These are phyloP conservation scores for Tripidium arundinaceum DNA, from an alignment of 202 grass and related monocot species.

Conservation along the genomic window DNA sequence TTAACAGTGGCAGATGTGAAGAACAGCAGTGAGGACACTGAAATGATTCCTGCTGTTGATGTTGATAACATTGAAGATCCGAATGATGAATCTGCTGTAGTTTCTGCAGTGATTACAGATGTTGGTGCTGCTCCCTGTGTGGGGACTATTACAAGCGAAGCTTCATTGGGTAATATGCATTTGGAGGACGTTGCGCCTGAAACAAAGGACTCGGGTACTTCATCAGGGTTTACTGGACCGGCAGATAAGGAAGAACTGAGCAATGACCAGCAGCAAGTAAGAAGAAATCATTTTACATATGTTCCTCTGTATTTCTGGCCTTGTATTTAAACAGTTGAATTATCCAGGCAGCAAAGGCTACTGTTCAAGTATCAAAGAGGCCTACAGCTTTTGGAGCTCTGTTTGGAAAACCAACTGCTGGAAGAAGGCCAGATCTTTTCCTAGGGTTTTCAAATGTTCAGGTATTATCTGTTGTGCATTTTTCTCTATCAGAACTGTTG, in stretches of 20 bases:
- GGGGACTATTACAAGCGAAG: slow-evolving; percentile 16
- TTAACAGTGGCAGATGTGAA: slow-evolving; percentile 25
- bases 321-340: neutral
- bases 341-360: slow-evolving; percentile 50
- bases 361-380: slow-evolving; percentile 68
- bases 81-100: slow-evolving; percentile 33
- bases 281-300: slow-evolving; percentile 16
- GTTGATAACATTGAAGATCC: slow-evolving; percentile 18
- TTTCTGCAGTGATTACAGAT: slow-evolving; percentile 29
- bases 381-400: slow-evolving; percentile 80
- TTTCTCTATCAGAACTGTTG: neutral
- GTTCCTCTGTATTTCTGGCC: slow-evolving; percentile 8
- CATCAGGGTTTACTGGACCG: slow-evolving; percentile 15
- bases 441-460: slow-evolving; percentile 42
- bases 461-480: slow-evolving; percentile 36
- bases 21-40: slow-evolving; percentile 17
- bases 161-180: slow-evolving; percentile 26
- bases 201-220: slow-evolving; percentile 16
- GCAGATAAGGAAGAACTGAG: slow-evolving; percentile 25
- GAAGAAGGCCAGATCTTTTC: slow-evolving; percentile 39
- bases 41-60: slow-evolving; percentile 40
- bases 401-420: slow-evolving; percentile 68
- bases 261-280: slow-evolving; percentile 35
- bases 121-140: slow-evolving; percentile 18
- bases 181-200: slow-evolving; percentile 19